Evolutionary conservation across 371 early-diverging fungal species (phyloP).

Genomic region (Mucor plumbeus): DNA sequence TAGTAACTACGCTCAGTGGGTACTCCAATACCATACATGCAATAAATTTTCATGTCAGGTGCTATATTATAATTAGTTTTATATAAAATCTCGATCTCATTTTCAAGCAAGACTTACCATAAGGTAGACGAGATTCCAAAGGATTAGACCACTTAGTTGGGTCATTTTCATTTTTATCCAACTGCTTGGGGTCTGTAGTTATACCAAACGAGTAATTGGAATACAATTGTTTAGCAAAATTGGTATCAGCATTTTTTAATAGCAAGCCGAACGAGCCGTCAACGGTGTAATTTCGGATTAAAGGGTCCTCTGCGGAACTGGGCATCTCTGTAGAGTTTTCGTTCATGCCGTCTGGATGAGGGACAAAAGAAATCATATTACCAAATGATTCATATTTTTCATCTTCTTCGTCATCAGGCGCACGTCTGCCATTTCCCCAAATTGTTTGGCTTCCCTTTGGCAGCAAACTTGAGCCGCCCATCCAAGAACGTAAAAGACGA

Average conservation of each 20-base stretch:
- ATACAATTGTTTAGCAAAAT: constrained; percentile 57
- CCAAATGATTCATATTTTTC: constrained; percentile 41
- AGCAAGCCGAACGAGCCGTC: constrained; percentile 61
- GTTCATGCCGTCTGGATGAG: constrained; percentile 24
- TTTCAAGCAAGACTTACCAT: constrained; percentile 39
- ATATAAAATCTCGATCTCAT: neutral
- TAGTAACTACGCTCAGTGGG: constrained; percentile 84
- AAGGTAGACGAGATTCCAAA: constrained; percentile 80
- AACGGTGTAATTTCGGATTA: constrained; percentile 56
- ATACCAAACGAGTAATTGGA: constrained; percentile 74
- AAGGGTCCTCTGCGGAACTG: constrained; percentile 14
- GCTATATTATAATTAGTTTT: constrained; percentile 4
- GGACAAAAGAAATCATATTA: constrained; percentile 48
- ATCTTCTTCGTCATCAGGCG: constrained; percentile 67
- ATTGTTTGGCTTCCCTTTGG: constrained; percentile 88
- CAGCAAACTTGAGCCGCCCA: constrained; percentile 75
- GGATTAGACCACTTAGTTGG: constrained; percentile 88
- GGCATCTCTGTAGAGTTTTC: constrained; percentile 24
- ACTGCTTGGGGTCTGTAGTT: constrained; percentile 58
- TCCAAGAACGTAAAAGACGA: constrained; percentile 86
- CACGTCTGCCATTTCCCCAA: constrained; percentile 75
- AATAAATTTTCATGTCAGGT: constrained; percentile 81
- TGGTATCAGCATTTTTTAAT: constrained; percentile 51
- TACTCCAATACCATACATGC: constrained; percentile 85
- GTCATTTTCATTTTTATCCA: constrained; percentile 54